Percentiles rank a stretch among this genome's conserved stretches.
phyloP scores from a whole-genome alignment of 164 flowering plant species.

The Macadamia integrifolia region DNA sequence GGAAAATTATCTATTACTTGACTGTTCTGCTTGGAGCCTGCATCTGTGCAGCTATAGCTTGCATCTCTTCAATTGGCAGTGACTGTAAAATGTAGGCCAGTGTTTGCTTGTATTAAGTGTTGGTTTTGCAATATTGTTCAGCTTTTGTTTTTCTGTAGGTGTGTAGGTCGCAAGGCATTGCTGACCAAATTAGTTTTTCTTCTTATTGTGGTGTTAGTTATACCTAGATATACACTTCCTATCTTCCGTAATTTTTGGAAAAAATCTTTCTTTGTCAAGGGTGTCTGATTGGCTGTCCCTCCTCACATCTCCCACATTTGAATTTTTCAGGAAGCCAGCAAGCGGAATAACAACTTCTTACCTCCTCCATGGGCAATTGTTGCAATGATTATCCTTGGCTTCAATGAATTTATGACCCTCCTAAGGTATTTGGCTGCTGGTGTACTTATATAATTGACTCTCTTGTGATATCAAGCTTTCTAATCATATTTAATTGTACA shows the following conservation, averaged over 20 bases:
- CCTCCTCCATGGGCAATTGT: conserved; percentile 97
- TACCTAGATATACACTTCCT: too few species aligned
- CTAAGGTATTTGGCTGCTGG: conserved; percentile 42
- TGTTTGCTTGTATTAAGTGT: too few species aligned
- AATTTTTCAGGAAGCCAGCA: conserved; percentile 68
- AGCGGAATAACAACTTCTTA: conserved; percentile 82
- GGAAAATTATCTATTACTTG: too few species aligned
- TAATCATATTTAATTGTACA: not conserved
- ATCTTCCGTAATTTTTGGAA: too few species aligned
- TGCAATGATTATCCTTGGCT: conserved; percentile 72
- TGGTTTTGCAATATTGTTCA: not conserved
- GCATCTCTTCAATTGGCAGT: too few species aligned
- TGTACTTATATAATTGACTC: not conserved
- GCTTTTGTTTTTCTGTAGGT: not conserved
- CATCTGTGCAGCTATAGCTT: too few species aligned
- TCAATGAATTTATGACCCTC: conserved; percentile 93
- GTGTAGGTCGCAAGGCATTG: not conserved
- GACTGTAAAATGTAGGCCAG: not conserved
- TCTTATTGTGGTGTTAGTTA: too few species aligned
- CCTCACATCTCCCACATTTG: not conserved
- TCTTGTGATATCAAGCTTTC: not conserved
- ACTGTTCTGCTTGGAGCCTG: too few species aligned
- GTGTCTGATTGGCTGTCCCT: not conserved
- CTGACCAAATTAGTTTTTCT: not conserved
- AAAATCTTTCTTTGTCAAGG: not conserved